Evolutionary conservation across 2,329 filamentous ascomycete genomes (phyloP).

Genomic region (Knufia fluminis): DNA sequence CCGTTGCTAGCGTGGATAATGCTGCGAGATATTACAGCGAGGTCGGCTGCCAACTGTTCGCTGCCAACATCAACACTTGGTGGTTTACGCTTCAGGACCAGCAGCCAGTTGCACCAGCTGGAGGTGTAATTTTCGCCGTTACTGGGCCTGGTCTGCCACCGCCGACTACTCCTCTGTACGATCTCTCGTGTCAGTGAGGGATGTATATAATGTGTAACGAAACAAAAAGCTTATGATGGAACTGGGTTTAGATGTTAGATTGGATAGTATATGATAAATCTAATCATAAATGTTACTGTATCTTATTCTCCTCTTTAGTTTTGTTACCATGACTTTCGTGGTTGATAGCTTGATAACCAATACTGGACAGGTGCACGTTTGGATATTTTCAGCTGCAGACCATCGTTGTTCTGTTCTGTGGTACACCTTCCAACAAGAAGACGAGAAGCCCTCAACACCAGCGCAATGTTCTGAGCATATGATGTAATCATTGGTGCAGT

Average conservation of each 20-base stretch:
- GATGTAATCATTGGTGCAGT: too few relatives aligned
- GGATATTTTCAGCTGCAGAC: too few relatives aligned
- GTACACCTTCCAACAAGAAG: too few relatives aligned
- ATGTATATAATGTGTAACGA: conserved; percentile 4
- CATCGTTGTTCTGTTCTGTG: too few relatives aligned
- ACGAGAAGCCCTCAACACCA: too few relatives aligned
- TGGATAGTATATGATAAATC: not conserved
- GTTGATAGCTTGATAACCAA: too few relatives aligned
- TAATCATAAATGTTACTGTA: too few relatives aligned
- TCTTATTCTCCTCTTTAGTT: too few relatives aligned
- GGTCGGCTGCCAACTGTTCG: conserved; percentile 48
- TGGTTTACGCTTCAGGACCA: conserved; percentile 36
- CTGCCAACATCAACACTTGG: conserved; percentile 32
- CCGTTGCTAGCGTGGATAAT: conserved; percentile 47
- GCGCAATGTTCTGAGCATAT: too few relatives aligned
- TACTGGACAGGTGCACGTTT: too few relatives aligned
- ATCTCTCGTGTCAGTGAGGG: conserved; percentile 27
- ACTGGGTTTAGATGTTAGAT: not conserved
- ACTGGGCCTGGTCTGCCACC: conserved; percentile 25
- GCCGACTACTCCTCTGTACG: conserved; percentile 30
- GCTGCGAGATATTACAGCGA: conserved; percentile 56
- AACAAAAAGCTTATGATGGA: not conserved
- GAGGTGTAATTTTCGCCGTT: conserved; percentile 28
- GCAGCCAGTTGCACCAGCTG: conserved; percentile 7
- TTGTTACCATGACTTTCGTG: too few relatives aligned